Conservation (phyloP, 2,329 filamentous ascomycete genomes). For the Escovopsis weberi region DNA sequence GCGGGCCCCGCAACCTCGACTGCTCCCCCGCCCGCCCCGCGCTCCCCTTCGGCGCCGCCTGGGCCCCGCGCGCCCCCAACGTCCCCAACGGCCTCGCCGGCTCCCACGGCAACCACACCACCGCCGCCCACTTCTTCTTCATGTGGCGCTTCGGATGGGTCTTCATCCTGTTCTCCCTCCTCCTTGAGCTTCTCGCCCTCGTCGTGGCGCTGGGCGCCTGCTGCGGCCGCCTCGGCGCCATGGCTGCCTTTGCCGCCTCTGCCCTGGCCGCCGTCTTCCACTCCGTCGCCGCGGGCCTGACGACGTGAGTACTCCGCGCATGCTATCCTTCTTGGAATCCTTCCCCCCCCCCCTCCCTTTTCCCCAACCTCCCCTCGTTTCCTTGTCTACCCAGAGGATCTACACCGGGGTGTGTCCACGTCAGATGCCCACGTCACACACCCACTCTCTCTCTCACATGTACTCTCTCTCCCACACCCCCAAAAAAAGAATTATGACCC, state of each 20-base stretch:
- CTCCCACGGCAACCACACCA: conserved; percentile 36
- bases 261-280: conserved; percentile 54
- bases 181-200: conserved; percentile 59
- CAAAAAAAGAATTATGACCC: no score
- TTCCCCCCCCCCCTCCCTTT: neutral
- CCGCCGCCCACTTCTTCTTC: conserved; percentile 54
- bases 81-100: conserved; percentile 35
- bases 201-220: conserved; percentile 55
- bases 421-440: no score
- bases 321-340: conserved; percentile 1
- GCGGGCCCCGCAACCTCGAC: conserved; percentile 46
- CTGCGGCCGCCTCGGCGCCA: conserved; percentile 55
- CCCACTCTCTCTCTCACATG: no score
- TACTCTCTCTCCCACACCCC: no score
- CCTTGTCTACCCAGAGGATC: no score
- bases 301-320: conserved; percentile 46
- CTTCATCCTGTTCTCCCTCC: conserved; percentile 71
- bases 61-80: conserved; percentile 31
- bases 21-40: conserved; percentile 51
- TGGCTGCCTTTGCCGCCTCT: conserved; percentile 45
- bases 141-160: conserved; percentile 88
- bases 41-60: conserved; percentile 58
- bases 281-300: conserved; percentile 50
- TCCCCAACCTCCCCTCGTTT: no score
- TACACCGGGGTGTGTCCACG: no score